Evolutionary conservation across 345 rosid genomes (phyloP).

Genomic region (Carallia pectinifolia): DNA sequence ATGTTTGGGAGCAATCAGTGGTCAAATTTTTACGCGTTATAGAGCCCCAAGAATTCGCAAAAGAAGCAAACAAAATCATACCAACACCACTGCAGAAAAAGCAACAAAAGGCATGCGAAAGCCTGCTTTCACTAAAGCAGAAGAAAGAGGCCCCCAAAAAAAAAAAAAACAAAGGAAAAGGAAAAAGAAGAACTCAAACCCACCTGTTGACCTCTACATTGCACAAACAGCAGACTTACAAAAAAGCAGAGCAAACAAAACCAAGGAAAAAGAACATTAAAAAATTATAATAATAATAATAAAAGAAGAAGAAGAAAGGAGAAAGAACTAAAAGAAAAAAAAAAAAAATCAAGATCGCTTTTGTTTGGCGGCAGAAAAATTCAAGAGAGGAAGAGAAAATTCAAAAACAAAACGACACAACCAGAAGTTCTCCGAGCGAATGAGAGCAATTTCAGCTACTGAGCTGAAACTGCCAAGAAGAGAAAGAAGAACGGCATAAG

Average conservation of each 20-base stretch:
- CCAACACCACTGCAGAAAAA: conserved; percentile 32
- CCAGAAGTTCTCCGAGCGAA: background rate
- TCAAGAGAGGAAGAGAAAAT: background rate
- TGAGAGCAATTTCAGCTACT: no score
- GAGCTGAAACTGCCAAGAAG: no score
- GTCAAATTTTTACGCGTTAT: conserved; percentile 37
- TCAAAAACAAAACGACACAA: background rate
- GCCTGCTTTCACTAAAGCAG: conserved; percentile 39
- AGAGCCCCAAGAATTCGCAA: conserved; percentile 14
- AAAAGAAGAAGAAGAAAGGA: no score
- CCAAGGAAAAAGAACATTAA: no score
- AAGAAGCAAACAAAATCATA: conserved; percentile 50
- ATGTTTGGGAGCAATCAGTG: conserved; percentile 24
- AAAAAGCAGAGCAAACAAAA: background rate
- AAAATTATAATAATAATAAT: no score
- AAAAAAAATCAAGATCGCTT: no score
- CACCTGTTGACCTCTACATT: conserved; percentile 17
- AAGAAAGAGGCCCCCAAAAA: conserved; percentile 5
- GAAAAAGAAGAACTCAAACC: background rate
- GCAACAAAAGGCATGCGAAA: conserved; percentile 31
- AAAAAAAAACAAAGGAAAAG: no score
- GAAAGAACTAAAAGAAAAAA: background rate
- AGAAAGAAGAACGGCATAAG: no score
- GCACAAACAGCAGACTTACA: background rate
- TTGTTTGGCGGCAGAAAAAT: background rate